Base-by-base conservation (phyloP, 805 yeast genomes). In the Lipomyces chichibuensis region DNA sequence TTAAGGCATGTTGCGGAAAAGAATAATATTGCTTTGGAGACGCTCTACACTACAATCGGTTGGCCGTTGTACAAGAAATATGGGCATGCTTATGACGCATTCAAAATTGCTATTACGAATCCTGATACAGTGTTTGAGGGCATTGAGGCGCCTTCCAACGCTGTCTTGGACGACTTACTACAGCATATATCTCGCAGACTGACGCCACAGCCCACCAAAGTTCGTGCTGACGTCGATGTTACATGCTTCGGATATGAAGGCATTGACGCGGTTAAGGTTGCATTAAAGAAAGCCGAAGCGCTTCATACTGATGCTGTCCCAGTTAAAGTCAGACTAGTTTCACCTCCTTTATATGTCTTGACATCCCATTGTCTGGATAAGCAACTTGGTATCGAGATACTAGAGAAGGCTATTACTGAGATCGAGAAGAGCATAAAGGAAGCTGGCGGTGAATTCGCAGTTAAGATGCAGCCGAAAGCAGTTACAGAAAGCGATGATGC, bases 401-500 rank as follows among this genome's bases (percentile, higher is more conserved):
- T 95, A 76, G 88, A 87, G 76, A 79, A 84, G 73, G 97, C 98
- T 59, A 91, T 95, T 72, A 89, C 85, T 72, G 87, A 84, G 73
- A 90, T 95, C 71, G 84, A 85, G 67, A 86, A 85, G 74, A 83
- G 87, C 60, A 92, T 95, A 75, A 84, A 84, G 68, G 82, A 84
- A 25, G 84, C 86, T 64, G 97, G 92, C 63, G 99, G 99, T 77
- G 85, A 87, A 66, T 89, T 97, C 79, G 91, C 90, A 73, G 89
- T 94, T 71, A 92, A 96, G 63, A 94, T 94, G 98, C 94, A 96
- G 75, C 98, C 99, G 77, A 94, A 93, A 87, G 98, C 98, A 55
- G 98, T 95, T 73, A 92, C 98, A 65, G 98, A 97, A 69, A 91
- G 95, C 68, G 99, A 95, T 79, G 99, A 95, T 79, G 98, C 97